Base-by-base conservation (phyloP, 2,329 filamentous ascomycete genomes). In the Neocatenulostroma microsporum region DNA sequence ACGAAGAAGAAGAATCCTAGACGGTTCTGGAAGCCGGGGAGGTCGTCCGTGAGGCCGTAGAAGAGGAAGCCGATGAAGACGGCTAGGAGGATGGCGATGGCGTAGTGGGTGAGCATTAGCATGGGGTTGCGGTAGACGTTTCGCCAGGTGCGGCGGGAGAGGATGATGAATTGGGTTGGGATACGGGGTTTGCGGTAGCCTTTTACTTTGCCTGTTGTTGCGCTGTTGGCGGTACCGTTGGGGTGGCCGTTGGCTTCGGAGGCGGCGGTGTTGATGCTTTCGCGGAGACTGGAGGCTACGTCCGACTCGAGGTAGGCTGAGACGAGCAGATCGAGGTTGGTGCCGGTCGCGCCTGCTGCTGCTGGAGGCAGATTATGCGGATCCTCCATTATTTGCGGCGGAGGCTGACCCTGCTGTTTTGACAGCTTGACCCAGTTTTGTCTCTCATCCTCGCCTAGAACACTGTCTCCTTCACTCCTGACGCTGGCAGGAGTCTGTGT, bases 1-100 rank as follows among this genome's bases (percentile, higher is more conserved):
- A 98, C 73, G 68, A 98, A 98, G 69, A 98, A 94, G 74, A 98
- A 98, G 11, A 98, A 76, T 45, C 91, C 91, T 4, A 98, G 78
- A 15, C 91, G 78, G 61, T 98, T 98, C 62, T 98, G 91, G 73
- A 98, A 98, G 21, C 93, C 91, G 44, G 86, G 82, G 50, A 98
- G 94, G 55, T 98, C 88, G 55, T 94, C 87, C 1, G 88, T 94
- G 31, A 98, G 70, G 2, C 89, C 91, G 53, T 96, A 98, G 68
- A 96, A 98, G 10, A 98, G 73, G 62, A 84, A 96, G 3, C 91
- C 91, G 2, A 89, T 88, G 40, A 98, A 82, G 4, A 96, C 89
- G 2, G 88, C 91, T 4, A 98, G 74, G 0, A 96, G 67, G 42
- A 98, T 96, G 6, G 91, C 87, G 49, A 95, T 96, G 24, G 91